Evolutionary conservation across 139 green algal species (phyloP), one percentile per base, ranked within the genome.

Genomic region (Micractinium conductrix): DNA sequence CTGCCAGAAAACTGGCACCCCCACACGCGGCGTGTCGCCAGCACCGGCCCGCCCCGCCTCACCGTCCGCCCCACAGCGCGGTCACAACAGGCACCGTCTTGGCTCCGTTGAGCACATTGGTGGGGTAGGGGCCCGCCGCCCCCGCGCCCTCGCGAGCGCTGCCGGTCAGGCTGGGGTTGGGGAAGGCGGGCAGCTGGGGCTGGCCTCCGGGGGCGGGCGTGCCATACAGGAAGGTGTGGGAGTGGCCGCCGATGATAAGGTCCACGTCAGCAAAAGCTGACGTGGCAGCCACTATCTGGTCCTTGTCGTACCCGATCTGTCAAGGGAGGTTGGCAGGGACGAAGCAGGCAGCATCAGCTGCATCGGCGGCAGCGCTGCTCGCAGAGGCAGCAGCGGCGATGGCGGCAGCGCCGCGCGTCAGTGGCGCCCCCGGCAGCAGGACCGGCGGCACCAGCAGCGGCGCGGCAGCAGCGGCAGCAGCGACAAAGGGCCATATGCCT

Each of bases 81-180:
- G 86, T 80, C 4, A 84, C 50, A 21, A 90, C 68, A 28, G 87
- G 87, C n/a, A 91, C 53, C 21, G 26, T 33, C 37, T 50, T 48
- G 67, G 62, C 63, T 40, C 79, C 80, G 75, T 40, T 85, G 4
- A 38, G 28, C 28, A 53, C 40, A 7, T 76, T 30, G 28, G 67
- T 44, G 21, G 88, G 88, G 78, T 88, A 91, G 8, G 74, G 74
- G 21, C 45, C 63, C 38, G 74, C 33, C 9, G 62, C 24, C 9
- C 16, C 2, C 30, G 43, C 28, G 30, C 19, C 62, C 43, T 74
- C 85, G 21, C 44, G 35, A 72, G 70, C 76, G 74, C 4, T 53
- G 26, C 50, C 22, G 43, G 60, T 69, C 21, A 73, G 80, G 22
- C 71, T 30, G 22, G 82, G 72, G n/a, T 26, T 12, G 37, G 69